Conservation (phyloP, 2,329 filamentous ascomycete genomes). For the Fusarium coffeatum region DNA sequence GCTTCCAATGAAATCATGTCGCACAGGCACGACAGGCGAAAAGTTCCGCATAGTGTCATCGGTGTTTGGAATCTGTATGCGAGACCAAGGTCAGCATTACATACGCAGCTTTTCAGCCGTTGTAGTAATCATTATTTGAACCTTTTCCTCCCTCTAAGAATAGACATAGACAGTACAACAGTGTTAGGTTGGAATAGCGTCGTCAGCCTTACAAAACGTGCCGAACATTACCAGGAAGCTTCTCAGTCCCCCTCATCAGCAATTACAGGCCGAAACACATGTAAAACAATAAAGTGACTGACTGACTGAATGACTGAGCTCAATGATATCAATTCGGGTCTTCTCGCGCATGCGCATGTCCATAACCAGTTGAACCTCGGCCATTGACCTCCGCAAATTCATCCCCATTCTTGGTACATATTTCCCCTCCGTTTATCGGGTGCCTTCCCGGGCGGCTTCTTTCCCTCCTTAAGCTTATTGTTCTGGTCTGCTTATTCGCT, state of each 20-base stretch:
- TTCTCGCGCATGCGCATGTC: conserved; percentile 31
- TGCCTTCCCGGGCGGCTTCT: conserved; percentile 14
- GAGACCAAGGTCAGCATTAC: conserved; percentile 3
- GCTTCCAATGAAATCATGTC: conserved; percentile 7
- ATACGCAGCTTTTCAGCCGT: neutral
- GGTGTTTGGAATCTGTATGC: neutral
- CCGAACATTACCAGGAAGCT: neutral
- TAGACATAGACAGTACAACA: conserved; percentile 3
- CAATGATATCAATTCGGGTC: conserved; percentile 18
- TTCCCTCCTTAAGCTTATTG: conserved; percentile 24
- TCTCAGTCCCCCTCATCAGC: neutral
- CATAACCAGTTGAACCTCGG: conserved; percentile 30
- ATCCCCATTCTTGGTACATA: conserved; percentile 14
- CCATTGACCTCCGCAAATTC: conserved; percentile 31
- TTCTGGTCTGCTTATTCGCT: conserved; percentile 15
- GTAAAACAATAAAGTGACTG: conserved; percentile 14
- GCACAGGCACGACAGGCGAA: conserved; percentile 4
- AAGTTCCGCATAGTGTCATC: neutral
- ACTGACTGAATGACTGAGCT: conserved; percentile 7
- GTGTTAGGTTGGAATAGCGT: conserved; percentile 18
- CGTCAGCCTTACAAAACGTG: conserved; percentile 24
- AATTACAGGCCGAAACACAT: conserved; percentile 30
- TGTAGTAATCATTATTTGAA: neutral
- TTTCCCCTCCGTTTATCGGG: conserved; percentile 33
- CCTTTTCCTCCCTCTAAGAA: neutral